Base-by-base conservation (phyloP, 257 asterid genomes). In the Solanum piurae region DNA sequence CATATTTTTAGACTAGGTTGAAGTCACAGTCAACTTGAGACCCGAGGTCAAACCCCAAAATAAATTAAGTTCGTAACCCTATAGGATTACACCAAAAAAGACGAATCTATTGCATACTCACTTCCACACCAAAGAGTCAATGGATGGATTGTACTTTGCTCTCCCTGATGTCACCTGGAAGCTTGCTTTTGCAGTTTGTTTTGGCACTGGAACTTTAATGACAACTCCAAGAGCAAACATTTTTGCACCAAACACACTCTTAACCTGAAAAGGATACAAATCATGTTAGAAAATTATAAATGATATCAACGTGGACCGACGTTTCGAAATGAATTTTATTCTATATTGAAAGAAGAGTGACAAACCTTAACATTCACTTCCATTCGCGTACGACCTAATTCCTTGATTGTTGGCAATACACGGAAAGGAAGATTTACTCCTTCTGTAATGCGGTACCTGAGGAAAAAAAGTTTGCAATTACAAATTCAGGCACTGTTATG, bases 151-250 rank as follows among this genome's bases (percentile, higher is more conserved):
- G 92, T 97, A 97, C 90, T 97, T 97, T 84, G 99, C 99, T 86
- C 94, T 91, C 88, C 99, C 99, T 11, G 99, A 95, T 88, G 99
- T 96, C 92, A 97, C 99, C 94, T 97, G 99, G 91, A 97, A 97
- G 92, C 94, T 94, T 90, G 99, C 93, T 91, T 97, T 97, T 87
- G 99, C 99, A 37, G 99, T 97, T 91, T 97, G 99, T 88, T 96
- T 97, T 88, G 99, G 99, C 52, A 97, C 99, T n/a, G 99, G 99
- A 90, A 97, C 93, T 94, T 97, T 96, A 83, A 97, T 88, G 33
- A 97, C 99, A 87, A 97, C 99, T 64, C 99, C 99, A 79, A 96
- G 98, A 36, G 99, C 99, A 92, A 97, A 97, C 99, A 97, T 97
- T 94, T 97, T 96, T 77, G 99, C 98, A 85, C 99, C 99, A 84